Conservation (phyloP, 148 eudicot species). For the Chenopodium suecicum region DNA sequence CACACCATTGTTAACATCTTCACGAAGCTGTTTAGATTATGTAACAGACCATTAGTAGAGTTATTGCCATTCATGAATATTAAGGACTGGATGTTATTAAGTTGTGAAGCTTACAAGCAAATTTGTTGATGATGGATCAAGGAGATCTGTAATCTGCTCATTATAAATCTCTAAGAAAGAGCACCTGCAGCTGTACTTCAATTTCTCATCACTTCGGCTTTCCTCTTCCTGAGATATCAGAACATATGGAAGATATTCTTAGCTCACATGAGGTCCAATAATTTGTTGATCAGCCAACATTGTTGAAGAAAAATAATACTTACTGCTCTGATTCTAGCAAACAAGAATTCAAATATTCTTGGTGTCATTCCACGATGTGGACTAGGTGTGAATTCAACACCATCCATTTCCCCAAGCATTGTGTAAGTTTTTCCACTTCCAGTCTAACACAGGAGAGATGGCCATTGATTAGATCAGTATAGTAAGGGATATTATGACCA, state of each 20-base stretch:
- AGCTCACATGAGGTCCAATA: not conserved
- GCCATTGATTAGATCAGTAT: not conserved
- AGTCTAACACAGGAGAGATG: constrained; percentile 41
- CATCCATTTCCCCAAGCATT: constrained; percentile 96
- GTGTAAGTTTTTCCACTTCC: constrained; percentile 98
- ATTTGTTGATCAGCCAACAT: constrained; percentile 14
- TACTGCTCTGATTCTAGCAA: constrained; percentile 97
- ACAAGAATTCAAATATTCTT: constrained; percentile 91
- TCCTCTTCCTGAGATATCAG: constrained; percentile 77
- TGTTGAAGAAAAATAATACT: constrained; percentile 3
- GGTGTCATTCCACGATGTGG: constrained; percentile 94
- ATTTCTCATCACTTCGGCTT: constrained; percentile 82
- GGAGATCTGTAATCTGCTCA: constrained; percentile 94
- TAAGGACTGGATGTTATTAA: not conserved
- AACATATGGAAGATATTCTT: constrained; percentile 9
- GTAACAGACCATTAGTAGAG: constrained; percentile 13
- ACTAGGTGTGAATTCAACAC: constrained; percentile 74
- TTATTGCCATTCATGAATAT: not conserved
- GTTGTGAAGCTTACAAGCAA: constrained; percentile 56
- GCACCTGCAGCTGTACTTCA: constrained; percentile 87
- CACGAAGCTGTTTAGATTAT: constrained; percentile 59
- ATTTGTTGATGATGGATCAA: constrained; percentile 91
- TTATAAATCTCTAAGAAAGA: constrained; percentile 96
- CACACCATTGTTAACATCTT: constrained; percentile 85
- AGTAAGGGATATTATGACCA: not conserved